A percentile compares a stretch with the other conserved stretches of the same genome.
phyloP scores from a whole-genome alignment of 2,329 filamentous ascomycete genomes.

The Fusarium sublunatum region DNA sequence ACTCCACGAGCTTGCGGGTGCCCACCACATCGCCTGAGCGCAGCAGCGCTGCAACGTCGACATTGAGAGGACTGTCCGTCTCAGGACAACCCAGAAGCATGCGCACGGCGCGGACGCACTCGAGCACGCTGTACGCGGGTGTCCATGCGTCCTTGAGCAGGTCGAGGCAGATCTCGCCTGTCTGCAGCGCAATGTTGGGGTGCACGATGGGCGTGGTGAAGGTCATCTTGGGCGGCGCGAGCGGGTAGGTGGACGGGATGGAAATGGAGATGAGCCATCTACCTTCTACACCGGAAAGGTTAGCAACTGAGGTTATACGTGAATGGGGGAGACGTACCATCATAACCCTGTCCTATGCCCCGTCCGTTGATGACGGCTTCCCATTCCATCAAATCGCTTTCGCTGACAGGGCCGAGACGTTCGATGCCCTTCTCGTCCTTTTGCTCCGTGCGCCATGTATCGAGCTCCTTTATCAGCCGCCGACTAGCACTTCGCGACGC shows the following conservation, averaged over 20 bases:
- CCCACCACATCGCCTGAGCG: constrained; percentile 75
- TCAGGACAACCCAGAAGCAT: constrained; percentile 73
- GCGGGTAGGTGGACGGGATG: constrained; percentile 83
- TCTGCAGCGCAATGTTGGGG: constrained; percentile 77
- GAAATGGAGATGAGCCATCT: constrained; percentile 84
- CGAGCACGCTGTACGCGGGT: constrained; percentile 83
- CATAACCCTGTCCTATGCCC: constrained; percentile 66
- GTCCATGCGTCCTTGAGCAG: constrained; percentile 84
- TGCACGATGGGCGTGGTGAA: constrained; percentile 90
- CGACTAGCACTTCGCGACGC: constrained; percentile 62
- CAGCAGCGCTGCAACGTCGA: constrained; percentile 79
- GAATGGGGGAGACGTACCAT: constrained; percentile 54
- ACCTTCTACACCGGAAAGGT: constrained; percentile 61
- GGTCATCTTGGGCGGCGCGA: constrained; percentile 77
- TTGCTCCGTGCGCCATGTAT: constrained; percentile 62
- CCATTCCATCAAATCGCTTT: constrained; percentile 68
- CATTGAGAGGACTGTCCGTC: constrained; percentile 80
- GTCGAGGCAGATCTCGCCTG: constrained; percentile 94
- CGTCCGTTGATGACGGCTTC: constrained; percentile 70
- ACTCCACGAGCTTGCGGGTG: constrained; percentile 76
- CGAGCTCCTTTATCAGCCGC: constrained; percentile 69
- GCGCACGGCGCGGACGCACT: constrained; percentile 77
- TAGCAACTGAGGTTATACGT: neutral
- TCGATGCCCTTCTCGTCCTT: constrained; percentile 65
- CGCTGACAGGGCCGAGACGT: constrained; percentile 65